These are phyloP conservation scores for Alternaria atra DNA, from an alignment of 2,329 filamentous ascomycete genomes.

Conservation along the genomic window DNA sequence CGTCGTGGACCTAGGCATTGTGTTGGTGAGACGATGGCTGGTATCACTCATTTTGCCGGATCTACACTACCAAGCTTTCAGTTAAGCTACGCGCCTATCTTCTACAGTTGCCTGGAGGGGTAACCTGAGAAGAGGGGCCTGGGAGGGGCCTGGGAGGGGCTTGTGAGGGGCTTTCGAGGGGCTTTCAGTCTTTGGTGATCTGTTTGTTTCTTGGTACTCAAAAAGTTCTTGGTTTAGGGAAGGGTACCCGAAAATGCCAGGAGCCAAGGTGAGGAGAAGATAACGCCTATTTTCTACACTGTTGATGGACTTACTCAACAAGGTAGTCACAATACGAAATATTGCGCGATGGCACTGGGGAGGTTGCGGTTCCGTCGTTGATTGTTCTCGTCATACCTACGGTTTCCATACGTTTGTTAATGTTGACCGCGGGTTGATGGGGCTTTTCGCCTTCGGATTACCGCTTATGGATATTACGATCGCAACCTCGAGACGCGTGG, in stretches of 20 bases:
- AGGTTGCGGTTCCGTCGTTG: background rate
- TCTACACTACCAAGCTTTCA: background rate
- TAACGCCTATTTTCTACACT: constrained; percentile 14
- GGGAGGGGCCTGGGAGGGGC: background rate
- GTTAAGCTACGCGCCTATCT: constrained; percentile 9
- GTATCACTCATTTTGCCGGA: too few relatives aligned
- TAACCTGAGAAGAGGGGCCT: background rate
- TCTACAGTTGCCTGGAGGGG: constrained; percentile 2
- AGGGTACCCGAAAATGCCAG: background rate
- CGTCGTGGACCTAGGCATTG: too few relatives aligned
- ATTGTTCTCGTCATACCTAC: background rate
- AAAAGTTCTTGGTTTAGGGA: background rate
- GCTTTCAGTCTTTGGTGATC: background rate
- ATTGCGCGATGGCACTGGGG: background rate
- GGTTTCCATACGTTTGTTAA: background rate
- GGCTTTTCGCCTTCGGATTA: background rate
- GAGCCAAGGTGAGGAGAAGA: constrained; percentile 15
- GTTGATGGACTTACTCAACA: constrained; percentile 9
- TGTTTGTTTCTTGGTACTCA: constrained; percentile 1
- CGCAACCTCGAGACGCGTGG: background rate
- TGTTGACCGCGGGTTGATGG: background rate
- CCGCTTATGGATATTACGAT: background rate
- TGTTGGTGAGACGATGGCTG: too few relatives aligned
- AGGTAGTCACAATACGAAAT: constrained; percentile 9
- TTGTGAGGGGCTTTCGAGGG: background rate